These are phyloP conservation scores for Coniferiporia weirii DNA, from an alignment of 1,284 basidiomycete genomes.

Conservation along the genomic window DNA sequence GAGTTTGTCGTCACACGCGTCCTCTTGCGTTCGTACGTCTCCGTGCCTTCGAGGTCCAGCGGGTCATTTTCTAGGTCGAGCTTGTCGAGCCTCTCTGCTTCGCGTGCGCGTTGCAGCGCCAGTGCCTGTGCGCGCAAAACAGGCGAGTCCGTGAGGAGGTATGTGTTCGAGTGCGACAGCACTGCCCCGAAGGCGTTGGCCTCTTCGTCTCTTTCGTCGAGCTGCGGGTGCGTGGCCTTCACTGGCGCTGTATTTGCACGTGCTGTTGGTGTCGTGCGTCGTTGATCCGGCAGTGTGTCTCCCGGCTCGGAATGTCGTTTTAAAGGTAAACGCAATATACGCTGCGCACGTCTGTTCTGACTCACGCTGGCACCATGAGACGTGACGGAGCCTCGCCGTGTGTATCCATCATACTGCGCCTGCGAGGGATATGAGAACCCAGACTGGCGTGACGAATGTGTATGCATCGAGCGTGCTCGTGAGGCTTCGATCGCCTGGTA, in stretches of 20 bases:
- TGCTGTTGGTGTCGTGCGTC: constrained; percentile 4
- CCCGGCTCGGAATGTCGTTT: neutral
- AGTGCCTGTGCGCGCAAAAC: constrained; percentile 4
- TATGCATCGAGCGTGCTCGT: neutral
- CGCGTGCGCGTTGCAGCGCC: neutral
- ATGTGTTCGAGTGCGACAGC: neutral
- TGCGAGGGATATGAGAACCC: neutral
- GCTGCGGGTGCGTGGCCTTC: neutral
- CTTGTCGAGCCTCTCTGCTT: neutral
- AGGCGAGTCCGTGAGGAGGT: constrained; percentile 17
- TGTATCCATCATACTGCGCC: neutral
- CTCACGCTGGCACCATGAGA: neutral
- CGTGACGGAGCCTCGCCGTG: neutral
- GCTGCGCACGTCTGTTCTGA: neutral
- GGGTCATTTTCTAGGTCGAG: neutral
- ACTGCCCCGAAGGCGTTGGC: neutral
- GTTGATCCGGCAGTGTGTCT: neutral
- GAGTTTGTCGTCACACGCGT: neutral
- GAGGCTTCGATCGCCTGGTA: constrained; percentile 43
- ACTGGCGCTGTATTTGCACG: neutral
- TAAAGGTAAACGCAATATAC: neutral
- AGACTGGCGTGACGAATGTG: neutral
- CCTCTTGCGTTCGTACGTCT: neutral
- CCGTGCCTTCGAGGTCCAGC: neutral
- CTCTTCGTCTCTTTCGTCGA: neutral